Percentiles rank a stretch among this genome's conserved stretches.
Conservation (phyloP, 2,329 filamentous ascomycete species). For the Claviceps sp. region DNA sequence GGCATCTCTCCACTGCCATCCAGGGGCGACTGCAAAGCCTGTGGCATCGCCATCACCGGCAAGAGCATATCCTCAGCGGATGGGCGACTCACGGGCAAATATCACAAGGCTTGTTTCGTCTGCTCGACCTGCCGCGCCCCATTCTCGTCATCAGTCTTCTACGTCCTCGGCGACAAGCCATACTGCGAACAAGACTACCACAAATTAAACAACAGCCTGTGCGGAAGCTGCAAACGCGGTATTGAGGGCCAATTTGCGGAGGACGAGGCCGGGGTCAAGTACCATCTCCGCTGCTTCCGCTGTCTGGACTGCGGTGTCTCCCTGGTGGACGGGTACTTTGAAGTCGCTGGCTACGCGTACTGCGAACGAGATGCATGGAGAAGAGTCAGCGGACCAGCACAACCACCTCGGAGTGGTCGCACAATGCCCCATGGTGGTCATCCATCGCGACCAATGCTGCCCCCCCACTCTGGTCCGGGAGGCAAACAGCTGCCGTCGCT, state of each 20-base stretch:
- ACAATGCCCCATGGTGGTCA: slow-evolving; percentile 9
- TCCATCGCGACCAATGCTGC: slow-evolving; percentile 9
- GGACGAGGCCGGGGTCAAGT: slow-evolving; percentile 64
- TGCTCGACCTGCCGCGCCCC: slow-evolving; percentile 71
- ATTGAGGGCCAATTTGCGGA: slow-evolving; percentile 93
- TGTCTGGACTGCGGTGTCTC: slow-evolving; percentile 66
- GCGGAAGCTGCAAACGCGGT: slow-evolving; percentile 62
- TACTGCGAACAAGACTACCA: slow-evolving; percentile 93
- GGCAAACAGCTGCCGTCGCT: not conserved
- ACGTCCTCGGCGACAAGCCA: slow-evolving; percentile 74
- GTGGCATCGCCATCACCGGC: slow-evolving; percentile 62
- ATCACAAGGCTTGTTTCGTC: slow-evolving; percentile 90
- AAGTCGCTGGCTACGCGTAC: slow-evolving; percentile 65
- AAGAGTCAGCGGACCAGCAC: slow-evolving; percentile 20
- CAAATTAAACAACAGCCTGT: slow-evolving; percentile 76
- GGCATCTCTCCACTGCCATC: slow-evolving; percentile 28
- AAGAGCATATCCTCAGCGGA: slow-evolving; percentile 93
- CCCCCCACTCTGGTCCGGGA: slow-evolving; percentile 6
- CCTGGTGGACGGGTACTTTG: slow-evolving; percentile 78
- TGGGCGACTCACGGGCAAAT: slow-evolving; percentile 79
- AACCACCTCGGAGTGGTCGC: slow-evolving; percentile 9
- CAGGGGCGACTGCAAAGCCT: slow-evolving; percentile 74
- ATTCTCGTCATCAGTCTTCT: slow-evolving; percentile 82
- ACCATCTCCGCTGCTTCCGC: slow-evolving; percentile 76
- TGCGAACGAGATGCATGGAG: slow-evolving; percentile 77